Conservation (phyloP, 805 yeast genomes). For the Scheffersomyces coipomensis region DNA sequence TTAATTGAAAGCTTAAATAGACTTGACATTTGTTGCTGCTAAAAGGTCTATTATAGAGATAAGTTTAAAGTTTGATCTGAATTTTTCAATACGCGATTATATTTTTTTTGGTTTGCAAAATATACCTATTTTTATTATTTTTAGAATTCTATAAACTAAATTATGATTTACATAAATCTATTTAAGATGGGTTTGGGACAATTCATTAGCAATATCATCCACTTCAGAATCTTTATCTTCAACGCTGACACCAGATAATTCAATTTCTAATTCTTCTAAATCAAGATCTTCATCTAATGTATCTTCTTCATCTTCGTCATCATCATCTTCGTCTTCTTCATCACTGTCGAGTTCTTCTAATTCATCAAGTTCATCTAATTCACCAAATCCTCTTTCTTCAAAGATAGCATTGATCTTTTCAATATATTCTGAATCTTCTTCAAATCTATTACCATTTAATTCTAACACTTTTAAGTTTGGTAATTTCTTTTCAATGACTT, state of each 20-base stretch:
- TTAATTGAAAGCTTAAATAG: slow-evolving; percentile 53
- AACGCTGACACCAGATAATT: slow-evolving; percentile 47
- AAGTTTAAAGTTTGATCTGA: no score
- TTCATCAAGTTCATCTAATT: slow-evolving; percentile 90
- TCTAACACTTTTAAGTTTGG: slow-evolving; percentile 67
- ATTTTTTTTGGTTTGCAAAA: no score
- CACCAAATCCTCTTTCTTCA: slow-evolving; percentile 73
- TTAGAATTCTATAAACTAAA: no score
- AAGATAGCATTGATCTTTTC: slow-evolving; percentile 62
- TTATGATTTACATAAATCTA: slow-evolving; percentile 6
- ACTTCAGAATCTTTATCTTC: slow-evolving; percentile 45
- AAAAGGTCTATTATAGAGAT: no score
- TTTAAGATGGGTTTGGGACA: slow-evolving; percentile 53
- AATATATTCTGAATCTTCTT: slow-evolving; percentile 77
- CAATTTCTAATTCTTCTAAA: slow-evolving; percentile 49
- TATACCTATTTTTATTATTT: no score
- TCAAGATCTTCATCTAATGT: slow-evolving; percentile 56
- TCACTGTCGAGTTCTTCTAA: slow-evolving; percentile 79
- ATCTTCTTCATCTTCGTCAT: slow-evolving; percentile 45
- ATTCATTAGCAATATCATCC: slow-evolving; percentile 56
- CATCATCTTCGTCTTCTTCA: slow-evolving; percentile 65
- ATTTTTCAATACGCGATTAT: no score
- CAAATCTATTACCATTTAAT: slow-evolving; percentile 89
- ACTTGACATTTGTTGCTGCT: slow-evolving; percentile 45
- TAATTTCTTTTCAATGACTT: slow-evolving; percentile 52